phyloP scores from a whole-genome alignment of 2,329 filamentous ascomycete species.

The Colletotrichum siamense region DNA sequence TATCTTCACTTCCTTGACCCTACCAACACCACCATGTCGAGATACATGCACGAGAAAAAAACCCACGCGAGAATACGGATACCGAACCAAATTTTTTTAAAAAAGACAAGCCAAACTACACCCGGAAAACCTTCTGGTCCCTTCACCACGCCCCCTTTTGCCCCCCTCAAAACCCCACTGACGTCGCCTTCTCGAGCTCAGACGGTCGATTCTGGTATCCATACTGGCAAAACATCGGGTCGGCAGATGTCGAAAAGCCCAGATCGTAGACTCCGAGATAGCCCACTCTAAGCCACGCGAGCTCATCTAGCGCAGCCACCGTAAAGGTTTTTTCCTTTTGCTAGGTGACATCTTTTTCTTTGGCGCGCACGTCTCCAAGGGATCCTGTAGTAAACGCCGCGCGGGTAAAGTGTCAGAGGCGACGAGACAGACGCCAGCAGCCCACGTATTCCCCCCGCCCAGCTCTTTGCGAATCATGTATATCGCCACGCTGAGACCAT shows the following conservation, averaged over 20 bases:
- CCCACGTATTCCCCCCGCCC: not conserved
- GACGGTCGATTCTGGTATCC: not conserved
- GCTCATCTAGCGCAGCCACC: not conserved
- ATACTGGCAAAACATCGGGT: not conserved
- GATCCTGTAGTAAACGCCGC: not conserved
- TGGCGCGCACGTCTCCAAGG: not conserved
- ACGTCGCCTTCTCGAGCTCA: not conserved
- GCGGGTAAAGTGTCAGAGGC: not conserved
- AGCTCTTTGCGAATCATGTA: not conserved
- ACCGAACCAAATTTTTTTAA: not conserved
- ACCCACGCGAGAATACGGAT: not conserved
- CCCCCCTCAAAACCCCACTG: not conserved
- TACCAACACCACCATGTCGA: not conserved
- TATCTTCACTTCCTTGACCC: not conserved
- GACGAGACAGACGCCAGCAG: not conserved
- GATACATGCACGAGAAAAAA: not conserved
- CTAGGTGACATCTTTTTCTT: not conserved
- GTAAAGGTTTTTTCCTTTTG: not conserved
- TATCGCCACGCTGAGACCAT: not conserved
- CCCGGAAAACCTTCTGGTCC: not conserved
- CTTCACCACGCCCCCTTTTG: not conserved
- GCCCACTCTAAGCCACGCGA: slow-evolving; percentile 5
- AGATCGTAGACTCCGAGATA: not conserved
- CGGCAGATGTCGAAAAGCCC: not conserved
- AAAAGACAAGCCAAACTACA: not conserved